Evolutionary conservation across 805 yeast genomes (phyloP).

Genomic region (Kuraishia piskuri): DNA sequence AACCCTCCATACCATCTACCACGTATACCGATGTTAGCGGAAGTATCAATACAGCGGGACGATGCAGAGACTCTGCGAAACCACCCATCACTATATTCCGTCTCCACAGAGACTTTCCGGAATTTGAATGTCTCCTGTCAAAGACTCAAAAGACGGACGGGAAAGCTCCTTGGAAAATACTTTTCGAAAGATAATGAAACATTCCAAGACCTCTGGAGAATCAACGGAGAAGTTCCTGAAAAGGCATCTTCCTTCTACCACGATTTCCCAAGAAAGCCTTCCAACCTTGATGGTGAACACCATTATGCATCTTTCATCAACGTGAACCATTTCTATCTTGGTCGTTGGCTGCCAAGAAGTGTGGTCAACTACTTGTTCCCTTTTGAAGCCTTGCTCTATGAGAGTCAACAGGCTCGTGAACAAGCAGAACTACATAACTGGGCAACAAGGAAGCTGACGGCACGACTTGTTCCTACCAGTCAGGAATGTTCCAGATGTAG

Average conservation of each 20-base stretch:
- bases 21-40: slow-evolving; percentile 8
- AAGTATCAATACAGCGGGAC: slow-evolving; percentile 14
- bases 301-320: slow-evolving; percentile 19
- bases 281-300: slow-evolving; percentile 22
- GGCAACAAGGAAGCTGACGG: slow-evolving; percentile 13
- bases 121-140: background rate
- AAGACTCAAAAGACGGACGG: slow-evolving; percentile 7
- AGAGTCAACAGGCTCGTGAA: slow-evolving; percentile 4
- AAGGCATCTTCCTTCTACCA: slow-evolving; percentile 19
- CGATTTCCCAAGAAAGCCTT: slow-evolving; percentile 22
- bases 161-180: slow-evolving; percentile 10
- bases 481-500: slow-evolving; percentile 21
- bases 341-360: slow-evolving; percentile 23
- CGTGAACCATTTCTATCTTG: slow-evolving; percentile 22
- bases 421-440: slow-evolving; percentile 1
- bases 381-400: slow-evolving; percentile 10
- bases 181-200: slow-evolving; percentile 18
- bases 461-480: slow-evolving; percentile 21
- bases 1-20: no score
- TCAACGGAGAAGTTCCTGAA: slow-evolving; percentile 19
- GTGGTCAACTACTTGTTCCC: slow-evolving; percentile 19
- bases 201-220: slow-evolving; percentile 18
- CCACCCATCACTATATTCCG: slow-evolving; percentile 4
- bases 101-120: background rate
- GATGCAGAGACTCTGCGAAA: slow-evolving; percentile 10